Base-by-base conservation (phyloP, 805 yeast species). In the Pichia exigua region DNA sequence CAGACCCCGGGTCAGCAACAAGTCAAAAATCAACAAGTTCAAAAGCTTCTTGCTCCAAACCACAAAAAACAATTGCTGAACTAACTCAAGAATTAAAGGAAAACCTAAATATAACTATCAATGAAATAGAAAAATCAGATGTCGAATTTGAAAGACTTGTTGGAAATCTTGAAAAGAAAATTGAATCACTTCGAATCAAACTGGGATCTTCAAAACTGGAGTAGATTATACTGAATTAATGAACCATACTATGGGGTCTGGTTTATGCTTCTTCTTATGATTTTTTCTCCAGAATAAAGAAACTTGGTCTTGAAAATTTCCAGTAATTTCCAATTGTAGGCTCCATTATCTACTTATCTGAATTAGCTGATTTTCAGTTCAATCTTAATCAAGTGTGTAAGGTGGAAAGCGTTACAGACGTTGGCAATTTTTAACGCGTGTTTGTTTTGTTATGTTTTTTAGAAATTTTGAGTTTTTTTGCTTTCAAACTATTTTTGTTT, bases 81-180 rank as follows among this genome's bases (percentile, higher is more conserved):
- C 52, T 65, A 11, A 57, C 64, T 3, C 58, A 56, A 15, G 54
- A 53, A 21, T 42, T 65, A 10, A 62, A 59, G 3, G 54, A 54
- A 4, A 57, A 57, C 44, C 40, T 65, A 45, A 57, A 59, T 18
- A 54, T 55, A 28, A 53, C 61, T n/a, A 15, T 41, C 1, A 28
- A 52, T 27, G 62, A 63, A 47, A 49, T 64, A 15, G 59, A 58
- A 13, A 54, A 53, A 28, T 49, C 58, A 6, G 67, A 65, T 44
- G 50, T 44, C 40, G 64, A 60, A 32, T 47, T 63, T 42, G 52
- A 45, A 12, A 49, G 56, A 27, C 40, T 61, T 2, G 48, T 62
- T 42, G 57, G 54, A 20, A 47, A 49, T 9, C 45, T 65, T 9
- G 68, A 65, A 35, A 51, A 48, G 13, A 54, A 52, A 28, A 39